Base-by-base conservation (phyloP, 352 stramenopile species). In the Globisporangium iwayamae region DNA sequence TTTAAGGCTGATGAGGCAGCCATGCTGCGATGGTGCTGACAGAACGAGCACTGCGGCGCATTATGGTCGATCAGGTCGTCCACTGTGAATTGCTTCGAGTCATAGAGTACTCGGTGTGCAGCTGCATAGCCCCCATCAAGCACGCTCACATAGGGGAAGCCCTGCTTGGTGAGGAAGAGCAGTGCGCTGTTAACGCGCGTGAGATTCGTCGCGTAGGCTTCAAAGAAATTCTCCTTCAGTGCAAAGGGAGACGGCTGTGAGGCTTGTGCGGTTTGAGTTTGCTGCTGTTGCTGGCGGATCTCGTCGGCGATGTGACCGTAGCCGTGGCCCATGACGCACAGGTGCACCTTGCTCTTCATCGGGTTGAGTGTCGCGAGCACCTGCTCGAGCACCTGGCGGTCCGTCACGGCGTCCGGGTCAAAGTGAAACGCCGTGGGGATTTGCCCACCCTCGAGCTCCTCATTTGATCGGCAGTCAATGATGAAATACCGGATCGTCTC, bases 301-400 rank as follows among this genome's bases (percentile, higher is more conserved):
- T 90, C 79, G 55, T 80, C 68, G 0, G 81, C 83, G 60, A 91
- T 73, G 60, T 89, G 75, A 8, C 76, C 79, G 62, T 90, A 90
- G 13, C 86, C 86, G 30, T 93, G 78, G 6, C 85, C 85, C 81
- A 95, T 89, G 43, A 95, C 80, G 30, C 78, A 89, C 56, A 95
- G 68, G 61, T 95, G 86, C 25, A 92, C 73, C 20, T 74, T 80
- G 34, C 45, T 72, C 67, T 91, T 89, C 9, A 93, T 60, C 16
- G 85, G 80, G 14, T 74, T 71, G 0, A 95, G 70, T 41, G 81
- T 91, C 30, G 79, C 72, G 22, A 93, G 72, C 39, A 91, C 80
- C n/a, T 78, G 70, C 51, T 91, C 83, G 1, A 95, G 60, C 4
- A 85, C 75, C 13, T 38, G 51, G 8, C 73, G 60, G 50, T 93